Evolutionary conservation across 2,329 filamentous ascomycete genomes (phyloP).

Genomic region (Paraphoma chrysanthemicola): DNA sequence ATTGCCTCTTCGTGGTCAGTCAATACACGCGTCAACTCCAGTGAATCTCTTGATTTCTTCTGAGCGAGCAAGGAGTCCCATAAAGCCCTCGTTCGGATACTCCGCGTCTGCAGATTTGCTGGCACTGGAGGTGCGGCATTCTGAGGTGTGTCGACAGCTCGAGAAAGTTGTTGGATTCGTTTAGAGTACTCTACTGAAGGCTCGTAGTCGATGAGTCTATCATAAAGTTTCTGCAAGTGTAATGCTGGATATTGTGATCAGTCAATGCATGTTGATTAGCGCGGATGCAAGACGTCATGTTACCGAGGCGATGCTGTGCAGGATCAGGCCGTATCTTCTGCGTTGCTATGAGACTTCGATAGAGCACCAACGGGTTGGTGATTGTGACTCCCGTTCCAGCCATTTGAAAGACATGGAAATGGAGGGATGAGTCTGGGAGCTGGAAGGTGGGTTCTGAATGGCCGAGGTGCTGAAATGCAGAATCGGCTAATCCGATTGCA

Average conservation of each 20-base stretch:
- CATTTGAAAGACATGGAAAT: slow-evolving; percentile 37
- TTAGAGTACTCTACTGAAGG: slow-evolving; percentile 73
- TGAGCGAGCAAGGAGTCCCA: slow-evolving; percentile 63
- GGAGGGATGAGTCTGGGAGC: slow-evolving; percentile 6
- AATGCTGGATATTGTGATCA: slow-evolving; percentile 59
- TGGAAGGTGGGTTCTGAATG: slow-evolving; percentile 12
- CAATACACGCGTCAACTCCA: slow-evolving; percentile 73
- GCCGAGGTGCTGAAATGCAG: slow-evolving; percentile 28
- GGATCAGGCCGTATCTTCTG: slow-evolving; percentile 72
- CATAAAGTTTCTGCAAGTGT: slow-evolving; percentile 79
- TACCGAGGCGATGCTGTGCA: slow-evolving; percentile 70
- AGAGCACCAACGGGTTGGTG: slow-evolving; percentile 77
- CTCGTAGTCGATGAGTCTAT: slow-evolving; percentile 78
- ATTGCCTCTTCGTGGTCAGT: slow-evolving; percentile 75
- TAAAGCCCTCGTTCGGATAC: slow-evolving; percentile 52
- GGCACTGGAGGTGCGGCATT: slow-evolving; percentile 43
- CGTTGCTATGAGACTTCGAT: slow-evolving; percentile 73
- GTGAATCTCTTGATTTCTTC: slow-evolving; percentile 59
- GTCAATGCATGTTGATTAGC: slow-evolving; percentile 23
- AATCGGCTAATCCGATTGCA: slow-evolving; percentile 31
- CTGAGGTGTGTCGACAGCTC: slow-evolving; percentile 44
- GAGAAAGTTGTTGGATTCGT: slow-evolving; percentile 67
- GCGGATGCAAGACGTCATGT: slow-evolving; percentile 43
- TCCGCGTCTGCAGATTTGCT: slow-evolving; percentile 17
- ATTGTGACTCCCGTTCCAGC: slow-evolving; percentile 52